These are phyloP conservation scores for Heritiera fomes DNA, from an alignment of 345 rosid genomes.

Conservation along the genomic window DNA sequence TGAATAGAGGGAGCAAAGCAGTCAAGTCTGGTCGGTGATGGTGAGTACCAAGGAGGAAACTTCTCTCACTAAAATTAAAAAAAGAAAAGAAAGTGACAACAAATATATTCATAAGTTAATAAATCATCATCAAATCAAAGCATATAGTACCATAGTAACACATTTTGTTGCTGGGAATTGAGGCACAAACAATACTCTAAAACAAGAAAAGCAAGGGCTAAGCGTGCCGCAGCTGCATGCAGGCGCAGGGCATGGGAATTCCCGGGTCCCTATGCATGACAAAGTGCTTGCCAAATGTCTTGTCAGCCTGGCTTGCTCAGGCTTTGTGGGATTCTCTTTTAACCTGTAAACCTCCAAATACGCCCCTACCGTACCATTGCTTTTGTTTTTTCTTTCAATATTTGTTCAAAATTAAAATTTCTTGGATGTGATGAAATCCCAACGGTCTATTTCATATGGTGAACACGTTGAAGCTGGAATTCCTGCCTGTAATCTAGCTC, in stretches of 20 bases:
- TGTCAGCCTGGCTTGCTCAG: conserved; percentile 21
- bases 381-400: background rate
- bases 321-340: conserved; percentile 37
- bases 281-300: conserved; percentile 23
- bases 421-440: background rate
- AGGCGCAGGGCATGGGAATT: conserved; percentile 11
- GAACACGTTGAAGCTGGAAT: background rate
- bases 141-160: background rate
- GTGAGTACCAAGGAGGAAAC: background rate
- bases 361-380: background rate
- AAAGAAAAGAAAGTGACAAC: background rate
- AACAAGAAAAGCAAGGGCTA: background rate
- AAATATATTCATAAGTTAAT: background rate
- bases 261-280: conserved; percentile 28
- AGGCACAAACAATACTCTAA: background rate
- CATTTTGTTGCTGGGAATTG: background rate
- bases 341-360: conserved; percentile 16
- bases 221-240: conserved; percentile 7
- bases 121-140: background rate
- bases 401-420: background rate
- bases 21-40: conserved; percentile 14
- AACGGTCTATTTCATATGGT: background rate
- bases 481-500: background rate
- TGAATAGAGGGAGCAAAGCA: background rate
- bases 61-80: background rate